Base-by-base conservation (phyloP, 2,329 filamentous ascomycete genomes). In the Pseudovirgaria hyperparasitica region DNA sequence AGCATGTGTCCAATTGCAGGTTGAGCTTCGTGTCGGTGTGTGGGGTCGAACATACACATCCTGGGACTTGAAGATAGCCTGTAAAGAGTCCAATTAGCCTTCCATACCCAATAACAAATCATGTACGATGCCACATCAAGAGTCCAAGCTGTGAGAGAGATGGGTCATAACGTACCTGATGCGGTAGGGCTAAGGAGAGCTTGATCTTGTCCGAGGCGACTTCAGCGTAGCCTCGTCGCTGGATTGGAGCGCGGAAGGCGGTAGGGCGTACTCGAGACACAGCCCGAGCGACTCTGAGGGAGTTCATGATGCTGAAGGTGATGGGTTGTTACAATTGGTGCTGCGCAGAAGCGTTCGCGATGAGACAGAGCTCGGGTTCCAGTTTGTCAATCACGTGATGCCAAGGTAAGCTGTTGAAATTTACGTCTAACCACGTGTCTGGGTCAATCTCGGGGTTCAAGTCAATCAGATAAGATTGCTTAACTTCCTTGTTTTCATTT, bases 141-240 rank as follows among this genome's bases (percentile, higher is more conserved):
- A 9, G 18, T 19, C 14, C 28, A 30, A 27, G 9, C 15, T 17
- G 17, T 24, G 5, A n/a, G n/a, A 16, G 27, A 13, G 13, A 15
- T 28, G 8, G 28, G 25, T 19, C 19, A 16, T 12, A 22, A 40
- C 81, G 63, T 84, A 96, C 90, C 85, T 94, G 82, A 67, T 96
- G 87, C 66, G 90, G 90, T 49, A 98, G 81, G 58, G 82, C 76
- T 67, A 98, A 71, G 70, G 84, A 93, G 67, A 98, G 77, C 77
- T 92, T 92, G 72, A 98, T 92, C 58, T 66, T 66, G 57, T 65
- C 62, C 32, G 59, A 50, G 42, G 60, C 62, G 42, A 64, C 62
- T 46, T 65, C 62, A 46, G 62, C 90, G 60, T 98, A 98, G 50
- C 78, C 77, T 70, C 90, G 76, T 61, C 84, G 79, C 69, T 86